phyloP scores from a whole-genome alignment of 2,329 filamentous ascomycete genomes.

The Fusarium vanettenii region DNA sequence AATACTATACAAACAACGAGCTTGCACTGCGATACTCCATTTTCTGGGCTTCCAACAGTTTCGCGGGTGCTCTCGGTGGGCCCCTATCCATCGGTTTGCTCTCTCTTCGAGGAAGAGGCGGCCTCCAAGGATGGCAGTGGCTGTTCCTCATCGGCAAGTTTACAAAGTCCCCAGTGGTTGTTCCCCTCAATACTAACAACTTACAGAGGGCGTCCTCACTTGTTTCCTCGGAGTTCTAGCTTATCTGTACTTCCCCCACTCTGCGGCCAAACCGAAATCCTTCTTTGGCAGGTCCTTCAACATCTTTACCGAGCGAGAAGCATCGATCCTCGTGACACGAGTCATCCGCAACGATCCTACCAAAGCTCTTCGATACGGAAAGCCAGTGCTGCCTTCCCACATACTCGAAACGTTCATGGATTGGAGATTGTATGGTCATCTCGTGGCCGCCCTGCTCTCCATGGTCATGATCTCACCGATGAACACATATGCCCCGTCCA shows the following conservation, averaged over 20 bases:
- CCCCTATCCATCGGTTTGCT: slow-evolving; percentile 44
- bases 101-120: slow-evolving; percentile 39
- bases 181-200: not conserved
- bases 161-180: accelerated
- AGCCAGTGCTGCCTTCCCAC: slow-evolving; percentile 39
- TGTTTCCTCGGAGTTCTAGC: slow-evolving; percentile 37
- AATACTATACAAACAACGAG: slow-evolving; percentile 46
- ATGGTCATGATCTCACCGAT: slow-evolving; percentile 48
- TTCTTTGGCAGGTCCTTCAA: slow-evolving; percentile 41
- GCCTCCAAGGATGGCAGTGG: slow-evolving; percentile 47
- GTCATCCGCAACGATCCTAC: slow-evolving; percentile 46
- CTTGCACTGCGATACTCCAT: slow-evolving; percentile 43
- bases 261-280: slow-evolving; percentile 38
- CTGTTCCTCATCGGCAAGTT: slow-evolving; percentile 44
- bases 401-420: slow-evolving; percentile 43
- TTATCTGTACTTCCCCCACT: slow-evolving; percentile 45
- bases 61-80: slow-evolving; percentile 43
- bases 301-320: slow-evolving; percentile 41
- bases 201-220: slow-evolving; percentile 43
- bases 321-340: slow-evolving; percentile 42
- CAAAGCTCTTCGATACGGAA: slow-evolving; percentile 39
- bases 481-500: slow-evolving; percentile 46
- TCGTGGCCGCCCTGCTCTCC: slow-evolving; percentile 40
- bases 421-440: slow-evolving; percentile 46
- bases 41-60: slow-evolving; percentile 46